Percentiles rank a stretch among this genome's conserved stretches.
Conservation (phyloP, 1,284 basidiomycete genomes). For the Irpex rosettiformis region DNA sequence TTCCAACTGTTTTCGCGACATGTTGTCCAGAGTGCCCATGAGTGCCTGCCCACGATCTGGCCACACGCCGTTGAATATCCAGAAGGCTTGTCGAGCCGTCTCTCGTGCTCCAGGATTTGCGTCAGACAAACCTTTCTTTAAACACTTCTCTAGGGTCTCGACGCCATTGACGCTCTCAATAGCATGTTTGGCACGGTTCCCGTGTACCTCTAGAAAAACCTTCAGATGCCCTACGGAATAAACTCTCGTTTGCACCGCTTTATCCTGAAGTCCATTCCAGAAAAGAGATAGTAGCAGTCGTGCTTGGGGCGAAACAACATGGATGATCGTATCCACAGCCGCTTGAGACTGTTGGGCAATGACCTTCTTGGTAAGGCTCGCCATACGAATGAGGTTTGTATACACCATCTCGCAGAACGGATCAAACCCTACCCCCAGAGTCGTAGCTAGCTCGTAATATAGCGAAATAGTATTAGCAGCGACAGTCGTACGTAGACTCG, state of each 20-base stretch:
- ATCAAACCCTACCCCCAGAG: constrained; percentile 71
- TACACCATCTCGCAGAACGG: constrained; percentile 76
- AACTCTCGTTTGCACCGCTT: constrained; percentile 77
- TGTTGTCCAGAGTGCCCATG: constrained; percentile 66
- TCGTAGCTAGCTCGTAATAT: constrained; percentile 71
- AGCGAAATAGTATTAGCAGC: constrained; percentile 78
- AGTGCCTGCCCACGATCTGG: constrained; percentile 62
- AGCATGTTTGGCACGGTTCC: constrained; percentile 49
- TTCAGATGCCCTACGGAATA: constrained; percentile 69
- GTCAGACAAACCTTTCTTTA: constrained; percentile 77
- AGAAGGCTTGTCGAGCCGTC: constrained; percentile 72
- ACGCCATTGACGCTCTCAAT: constrained; percentile 68
- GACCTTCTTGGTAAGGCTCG: constrained; percentile 94
- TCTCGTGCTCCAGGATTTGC: constrained; percentile 80
- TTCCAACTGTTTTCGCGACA: constrained; percentile 81
- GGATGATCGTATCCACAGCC: constrained; percentile 67
- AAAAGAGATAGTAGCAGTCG: constrained; percentile 70
- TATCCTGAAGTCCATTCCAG: constrained; percentile 77
- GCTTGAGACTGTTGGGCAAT: constrained; percentile 85
- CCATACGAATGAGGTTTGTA: constrained; percentile 80
- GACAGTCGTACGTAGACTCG: constrained; percentile 91
- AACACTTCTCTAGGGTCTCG: constrained; percentile 66
- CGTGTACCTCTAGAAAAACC: constrained; percentile 71
- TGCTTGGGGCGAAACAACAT: constrained; percentile 70
- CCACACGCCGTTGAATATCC: constrained; percentile 81